Conservation (phyloP, 306 rosid genomes). For the Pyrus bretschneideri region DNA sequence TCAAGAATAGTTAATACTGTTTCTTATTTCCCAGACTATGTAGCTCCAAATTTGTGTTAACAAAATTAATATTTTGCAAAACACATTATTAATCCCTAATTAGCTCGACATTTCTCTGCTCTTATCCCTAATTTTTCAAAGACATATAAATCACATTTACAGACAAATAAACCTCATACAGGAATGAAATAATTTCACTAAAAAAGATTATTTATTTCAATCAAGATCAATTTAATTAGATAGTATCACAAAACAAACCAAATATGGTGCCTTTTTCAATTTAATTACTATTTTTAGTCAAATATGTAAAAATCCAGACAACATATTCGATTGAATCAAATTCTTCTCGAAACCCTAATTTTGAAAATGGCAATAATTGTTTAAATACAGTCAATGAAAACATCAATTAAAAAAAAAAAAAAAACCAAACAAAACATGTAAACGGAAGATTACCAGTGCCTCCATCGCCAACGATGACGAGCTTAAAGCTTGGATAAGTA, state of each 20-base stretch:
- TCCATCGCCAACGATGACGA: constrained; percentile 72
- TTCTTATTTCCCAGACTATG: neutral
- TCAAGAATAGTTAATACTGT: neutral
- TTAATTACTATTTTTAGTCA: neutral
- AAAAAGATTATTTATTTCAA: neutral
- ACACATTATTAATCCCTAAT: neutral
- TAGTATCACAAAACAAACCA: neutral
- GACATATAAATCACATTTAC: neutral
- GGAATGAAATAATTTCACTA: neutral
- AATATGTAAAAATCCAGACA: neutral
- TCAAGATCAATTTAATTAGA: neutral
- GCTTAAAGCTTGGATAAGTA: constrained; percentile 69
- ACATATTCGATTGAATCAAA: neutral
- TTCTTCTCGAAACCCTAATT: neutral
- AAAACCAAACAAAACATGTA: neutral
- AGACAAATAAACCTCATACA: neutral
- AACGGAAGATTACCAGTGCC: constrained; percentile 43
- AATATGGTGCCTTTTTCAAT: neutral
- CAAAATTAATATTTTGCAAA: neutral
- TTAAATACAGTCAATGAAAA: neutral
- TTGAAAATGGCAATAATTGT: neutral
- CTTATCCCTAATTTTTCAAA: neutral
- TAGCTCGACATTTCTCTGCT: neutral
- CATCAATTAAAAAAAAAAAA: neutral
- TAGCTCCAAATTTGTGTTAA: neutral